Conservation (phyloP, 2,329 filamentous ascomycete genomes). For the Conoideocrella luteorostrata region DNA sequence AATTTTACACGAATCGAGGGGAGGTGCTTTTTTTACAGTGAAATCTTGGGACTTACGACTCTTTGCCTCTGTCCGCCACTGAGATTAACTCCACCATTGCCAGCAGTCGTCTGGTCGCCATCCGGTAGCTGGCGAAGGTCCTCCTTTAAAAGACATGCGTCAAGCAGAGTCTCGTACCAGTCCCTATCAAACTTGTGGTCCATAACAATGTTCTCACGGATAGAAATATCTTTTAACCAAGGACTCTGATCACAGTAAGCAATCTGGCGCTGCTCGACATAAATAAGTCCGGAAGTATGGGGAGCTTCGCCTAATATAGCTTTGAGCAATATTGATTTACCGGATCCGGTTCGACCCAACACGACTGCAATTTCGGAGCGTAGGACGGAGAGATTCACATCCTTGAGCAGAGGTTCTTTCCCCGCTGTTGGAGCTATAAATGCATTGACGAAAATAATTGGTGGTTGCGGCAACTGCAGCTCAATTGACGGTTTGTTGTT, state of each 20-base stretch:
- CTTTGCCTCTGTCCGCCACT: slow-evolving; percentile 32
- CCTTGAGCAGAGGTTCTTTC: slow-evolving; percentile 22
- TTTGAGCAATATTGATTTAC: slow-evolving; percentile 10
- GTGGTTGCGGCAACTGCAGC: neutral
- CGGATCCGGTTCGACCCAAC: slow-evolving; percentile 20
- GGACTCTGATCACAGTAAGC: too few species aligned
- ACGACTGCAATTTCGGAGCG: slow-evolving; percentile 7
- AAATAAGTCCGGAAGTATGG: slow-evolving; percentile 10
- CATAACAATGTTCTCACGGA: slow-evolving; percentile 20
- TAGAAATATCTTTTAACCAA: slow-evolving; percentile 17
- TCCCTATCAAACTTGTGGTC: slow-evolving; percentile 8
- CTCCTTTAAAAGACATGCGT: slow-evolving; percentile 14
- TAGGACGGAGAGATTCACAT: slow-evolving; percentile 4
- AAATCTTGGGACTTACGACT: slow-evolving; percentile 17
- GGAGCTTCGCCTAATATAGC: slow-evolving; percentile 10
- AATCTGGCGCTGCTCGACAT: neutral
- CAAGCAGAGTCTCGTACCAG: slow-evolving; percentile 13
- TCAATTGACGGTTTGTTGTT: neutral
- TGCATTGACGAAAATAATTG: slow-evolving; percentile 30
- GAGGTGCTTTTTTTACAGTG: slow-evolving; percentile 3
- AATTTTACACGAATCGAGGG: neutral
- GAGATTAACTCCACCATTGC: slow-evolving; percentile 26
- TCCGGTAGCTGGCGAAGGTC: slow-evolving; percentile 21
- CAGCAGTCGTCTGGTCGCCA: slow-evolving; percentile 24
- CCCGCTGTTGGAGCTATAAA: slow-evolving; percentile 30